Evolutionary conservation across 345 rosid genomes (phyloP).

Genomic region (Moringa oleifera): DNA sequence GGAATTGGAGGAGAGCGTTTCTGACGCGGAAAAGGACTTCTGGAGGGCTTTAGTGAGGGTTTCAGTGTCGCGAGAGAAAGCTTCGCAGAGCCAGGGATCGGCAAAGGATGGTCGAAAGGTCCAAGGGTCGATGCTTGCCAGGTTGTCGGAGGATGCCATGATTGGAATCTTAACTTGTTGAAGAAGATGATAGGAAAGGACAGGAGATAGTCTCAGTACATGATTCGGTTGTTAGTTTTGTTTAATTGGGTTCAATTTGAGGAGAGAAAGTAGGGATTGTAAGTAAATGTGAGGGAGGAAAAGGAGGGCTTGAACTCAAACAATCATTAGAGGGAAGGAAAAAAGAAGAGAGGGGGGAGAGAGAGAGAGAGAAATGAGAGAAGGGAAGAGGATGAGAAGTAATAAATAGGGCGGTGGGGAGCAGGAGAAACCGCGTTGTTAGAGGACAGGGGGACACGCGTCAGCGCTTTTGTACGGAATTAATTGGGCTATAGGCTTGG

Average conservation of each 20-base stretch:
- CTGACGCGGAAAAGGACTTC: conserved; percentile 31
- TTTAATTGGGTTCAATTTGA: too few species aligned
- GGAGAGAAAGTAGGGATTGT: too few species aligned
- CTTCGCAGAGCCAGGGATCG: conserved; percentile 23
- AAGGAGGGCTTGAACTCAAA: too few species aligned
- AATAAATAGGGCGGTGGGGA: conserved; percentile 7
- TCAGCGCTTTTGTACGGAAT: conserved; percentile 27
- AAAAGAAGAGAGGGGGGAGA: conserved; percentile 5
- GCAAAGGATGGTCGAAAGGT: conserved; percentile 16
- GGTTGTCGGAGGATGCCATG: conserved; percentile 15
- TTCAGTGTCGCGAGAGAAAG: conserved; percentile 22
- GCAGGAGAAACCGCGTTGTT: conserved; percentile 25
- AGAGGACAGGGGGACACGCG: conserved; percentile 26
- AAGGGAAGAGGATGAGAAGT: conserved; percentile 6
- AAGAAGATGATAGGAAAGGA: background rate
- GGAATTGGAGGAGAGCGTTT: conserved; percentile 13
- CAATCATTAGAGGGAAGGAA: conserved; percentile 10
- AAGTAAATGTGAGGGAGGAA: too few species aligned
- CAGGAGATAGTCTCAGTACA: too few species aligned
- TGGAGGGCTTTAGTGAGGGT: conserved; percentile 45
- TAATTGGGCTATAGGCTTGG: background rate
- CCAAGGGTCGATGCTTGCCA: conserved; percentile 24
- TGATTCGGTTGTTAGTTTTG: too few species aligned
- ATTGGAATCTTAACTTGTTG: background rate
- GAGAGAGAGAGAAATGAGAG: too few species aligned